Percentiles rank a stretch among this genome's conserved stretches.
These are phyloP conservation scores for Trichophyton equinum DNA, from an alignment of 2,329 filamentous ascomycete genomes.

Conservation along the genomic window DNA sequence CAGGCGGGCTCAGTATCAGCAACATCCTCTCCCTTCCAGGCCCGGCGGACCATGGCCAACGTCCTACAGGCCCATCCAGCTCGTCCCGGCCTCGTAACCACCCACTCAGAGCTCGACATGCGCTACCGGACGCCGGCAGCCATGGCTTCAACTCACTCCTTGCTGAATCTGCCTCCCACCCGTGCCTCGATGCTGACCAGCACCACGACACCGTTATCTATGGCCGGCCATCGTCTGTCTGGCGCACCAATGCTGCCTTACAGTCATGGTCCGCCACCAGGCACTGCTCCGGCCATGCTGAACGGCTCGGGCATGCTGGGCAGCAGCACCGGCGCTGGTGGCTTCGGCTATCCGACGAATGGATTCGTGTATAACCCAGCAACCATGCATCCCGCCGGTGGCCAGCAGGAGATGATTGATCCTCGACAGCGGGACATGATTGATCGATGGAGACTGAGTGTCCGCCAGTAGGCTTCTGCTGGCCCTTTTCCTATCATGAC, in stretches of 20 bases:
- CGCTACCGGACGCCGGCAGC: neutral
- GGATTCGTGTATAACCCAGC: slow-evolving; percentile 1
- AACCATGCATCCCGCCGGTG: neutral
- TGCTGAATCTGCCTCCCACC: neutral
- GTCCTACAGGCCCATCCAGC: slow-evolving; percentile 43
- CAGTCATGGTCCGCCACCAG: neutral
- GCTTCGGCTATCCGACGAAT: slow-evolving; percentile 7
- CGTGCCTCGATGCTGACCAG: neutral
- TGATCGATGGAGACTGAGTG: slow-evolving; percentile 46
- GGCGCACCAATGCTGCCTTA: neutral
- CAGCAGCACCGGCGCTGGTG: neutral
- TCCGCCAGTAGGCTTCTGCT: slow-evolving; percentile 13
- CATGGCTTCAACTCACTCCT: slow-evolving; percentile 5
- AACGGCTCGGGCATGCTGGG: neutral
- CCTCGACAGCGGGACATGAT: slow-evolving; percentile 43
- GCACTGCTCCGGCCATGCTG: neutral
- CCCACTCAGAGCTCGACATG: slow-evolving; percentile 3
- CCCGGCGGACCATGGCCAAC: slow-evolving; percentile 36
- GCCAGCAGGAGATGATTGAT: slow-evolving; percentile 25
- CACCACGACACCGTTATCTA: neutral
- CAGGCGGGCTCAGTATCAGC: neutral
- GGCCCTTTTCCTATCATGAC: too few species aligned
- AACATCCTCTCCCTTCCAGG: slow-evolving; percentile 14
- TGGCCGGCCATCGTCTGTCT: neutral
- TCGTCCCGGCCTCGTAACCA: slow-evolving; percentile 12